A percentile compares a stretch with the other conserved stretches of the same genome.
Conservation (phyloP, 1,284 basidiomycete species). For the Puccinia novopanici region DNA sequence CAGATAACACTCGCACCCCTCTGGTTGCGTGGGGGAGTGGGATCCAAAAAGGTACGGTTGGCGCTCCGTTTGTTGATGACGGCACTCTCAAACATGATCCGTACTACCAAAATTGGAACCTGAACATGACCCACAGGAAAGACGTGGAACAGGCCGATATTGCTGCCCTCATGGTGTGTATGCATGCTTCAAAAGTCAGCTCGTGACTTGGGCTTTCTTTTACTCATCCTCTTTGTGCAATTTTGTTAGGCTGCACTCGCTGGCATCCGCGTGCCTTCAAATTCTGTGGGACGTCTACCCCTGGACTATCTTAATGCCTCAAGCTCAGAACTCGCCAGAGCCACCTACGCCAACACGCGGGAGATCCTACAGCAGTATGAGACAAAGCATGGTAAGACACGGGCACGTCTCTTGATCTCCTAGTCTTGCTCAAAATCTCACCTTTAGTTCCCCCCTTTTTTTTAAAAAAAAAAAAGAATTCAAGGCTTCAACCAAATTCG, state of each 20-base stretch:
- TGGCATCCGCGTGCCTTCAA: conserved; percentile 57
- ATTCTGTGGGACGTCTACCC: conserved; percentile 60
- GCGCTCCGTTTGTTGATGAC: conserved; percentile 38
- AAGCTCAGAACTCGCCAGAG: conserved; percentile 63
- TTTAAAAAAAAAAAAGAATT: conserved; percentile 64
- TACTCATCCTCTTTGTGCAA: not conserved
- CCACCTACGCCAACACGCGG: conserved; percentile 73
- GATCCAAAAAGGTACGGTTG: conserved; percentile 50
- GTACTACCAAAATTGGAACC: conserved; percentile 69
- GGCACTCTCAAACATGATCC: conserved; percentile 53
- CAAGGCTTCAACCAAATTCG: conserved; percentile 66
- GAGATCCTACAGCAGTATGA: conserved; percentile 77
- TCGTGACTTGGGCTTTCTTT: not conserved
- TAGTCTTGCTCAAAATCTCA: not conserved
- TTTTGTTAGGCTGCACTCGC: conserved; percentile 54
- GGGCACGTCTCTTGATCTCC: not conserved
- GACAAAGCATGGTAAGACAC: conserved; percentile 69
- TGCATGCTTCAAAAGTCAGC: too few species aligned
- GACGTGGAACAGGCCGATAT: conserved; percentile 85
- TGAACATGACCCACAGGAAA: conserved; percentile 66
- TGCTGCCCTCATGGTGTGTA: conserved; percentile 70
- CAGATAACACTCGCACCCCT: conserved; percentile 61
- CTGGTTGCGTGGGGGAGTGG: conserved; percentile 61
- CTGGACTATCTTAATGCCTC: conserved; percentile 57
- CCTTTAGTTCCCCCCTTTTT: not conserved